These are phyloP conservation scores for Cronartium ribicola DNA, from an alignment of 1,284 basidiomycete species.

Conservation along the genomic window DNA sequence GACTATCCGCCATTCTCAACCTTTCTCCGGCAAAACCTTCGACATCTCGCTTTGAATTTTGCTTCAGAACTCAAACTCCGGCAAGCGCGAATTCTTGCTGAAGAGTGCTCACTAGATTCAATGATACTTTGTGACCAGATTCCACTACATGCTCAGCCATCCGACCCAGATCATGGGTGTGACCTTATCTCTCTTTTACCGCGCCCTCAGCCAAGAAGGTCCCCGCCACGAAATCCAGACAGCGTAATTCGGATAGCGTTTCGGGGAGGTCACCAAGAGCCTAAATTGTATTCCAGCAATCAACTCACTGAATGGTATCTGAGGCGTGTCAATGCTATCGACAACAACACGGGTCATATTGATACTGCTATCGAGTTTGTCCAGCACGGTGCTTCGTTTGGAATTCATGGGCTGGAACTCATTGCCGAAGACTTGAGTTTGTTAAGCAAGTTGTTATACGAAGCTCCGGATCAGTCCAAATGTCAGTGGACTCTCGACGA, in stretches of 20 bases:
- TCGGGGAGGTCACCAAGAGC: background rate
- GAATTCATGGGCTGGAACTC: slow-evolving; percentile 71
- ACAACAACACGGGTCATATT: slow-evolving; percentile 67
- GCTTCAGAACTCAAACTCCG: slow-evolving; percentile 32
- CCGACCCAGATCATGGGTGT: slow-evolving; percentile 30
- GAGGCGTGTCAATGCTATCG: slow-evolving; percentile 61
- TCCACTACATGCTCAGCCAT: slow-evolving; percentile 36
- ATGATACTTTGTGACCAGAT: slow-evolving; percentile 20
- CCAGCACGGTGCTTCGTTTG: slow-evolving; percentile 77
- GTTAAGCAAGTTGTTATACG: slow-evolving; percentile 76
- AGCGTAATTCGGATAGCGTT: background rate
- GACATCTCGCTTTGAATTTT: slow-evolving; percentile 19
- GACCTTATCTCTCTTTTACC: slow-evolving; percentile 36
- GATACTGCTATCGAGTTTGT: slow-evolving; percentile 71
- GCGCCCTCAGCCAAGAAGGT: background rate
- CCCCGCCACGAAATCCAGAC: background rate
- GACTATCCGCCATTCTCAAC: slow-evolving; percentile 15
- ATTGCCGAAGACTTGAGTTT: slow-evolving; percentile 84
- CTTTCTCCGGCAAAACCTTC: slow-evolving; percentile 15
- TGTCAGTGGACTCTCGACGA: slow-evolving; percentile 63
- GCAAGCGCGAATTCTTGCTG: background rate
- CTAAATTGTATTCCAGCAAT: slow-evolving; percentile 43
- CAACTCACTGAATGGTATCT: slow-evolving; percentile 71
- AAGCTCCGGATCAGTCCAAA: slow-evolving; percentile 57
- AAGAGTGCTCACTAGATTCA: slow-evolving; percentile 6